Conservation (phyloP, 441 rosid species). For the Melastoma candidum region DNA sequence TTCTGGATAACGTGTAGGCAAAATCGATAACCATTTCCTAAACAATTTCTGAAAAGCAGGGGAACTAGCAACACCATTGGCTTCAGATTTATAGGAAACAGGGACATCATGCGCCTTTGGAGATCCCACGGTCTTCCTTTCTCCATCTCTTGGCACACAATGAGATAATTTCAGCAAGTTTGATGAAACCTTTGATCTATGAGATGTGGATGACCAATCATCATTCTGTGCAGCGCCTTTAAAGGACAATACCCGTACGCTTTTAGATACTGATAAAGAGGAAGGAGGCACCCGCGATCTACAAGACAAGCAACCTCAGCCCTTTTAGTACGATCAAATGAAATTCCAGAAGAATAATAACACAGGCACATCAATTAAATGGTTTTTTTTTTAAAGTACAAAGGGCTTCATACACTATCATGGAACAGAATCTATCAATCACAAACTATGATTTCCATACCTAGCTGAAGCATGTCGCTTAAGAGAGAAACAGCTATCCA, state of each 20-base stretch:
- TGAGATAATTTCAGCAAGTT: conserved; percentile 31
- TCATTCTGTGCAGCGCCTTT: conserved; percentile 63
- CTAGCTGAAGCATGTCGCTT: conserved; percentile 37
- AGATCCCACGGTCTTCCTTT: conserved; percentile 40
- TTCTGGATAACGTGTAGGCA: conserved; percentile 45
- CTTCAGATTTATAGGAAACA: conserved; percentile 50
- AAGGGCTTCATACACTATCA: too few relatives aligned
- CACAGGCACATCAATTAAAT: too few relatives aligned
- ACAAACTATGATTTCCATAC: conserved; percentile 20
- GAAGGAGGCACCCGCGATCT: conserved; percentile 47
- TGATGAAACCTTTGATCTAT: conserved; percentile 42
- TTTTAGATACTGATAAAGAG: conserved; percentile 36
- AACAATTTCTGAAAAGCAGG: conserved; percentile 72
- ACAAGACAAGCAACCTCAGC: conserved; percentile 27
- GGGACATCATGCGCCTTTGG: conserved; percentile 52
- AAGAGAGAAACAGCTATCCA: conserved; percentile 29
- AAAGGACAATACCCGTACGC: conserved; percentile 57
- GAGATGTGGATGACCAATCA: conserved; percentile 44
- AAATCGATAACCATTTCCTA: conserved; percentile 69
- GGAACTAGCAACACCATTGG: conserved; percentile 38
- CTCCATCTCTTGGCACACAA: conserved; percentile 60
- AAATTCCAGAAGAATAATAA: too few relatives aligned
- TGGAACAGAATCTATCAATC: too few relatives aligned
- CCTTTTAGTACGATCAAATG: neutral
- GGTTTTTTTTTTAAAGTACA: too few relatives aligned